phyloP scores from a whole-genome alignment of 225 moss, liverwort and hornwort genomes.

The Physcomitrellopsis africana region DNA sequence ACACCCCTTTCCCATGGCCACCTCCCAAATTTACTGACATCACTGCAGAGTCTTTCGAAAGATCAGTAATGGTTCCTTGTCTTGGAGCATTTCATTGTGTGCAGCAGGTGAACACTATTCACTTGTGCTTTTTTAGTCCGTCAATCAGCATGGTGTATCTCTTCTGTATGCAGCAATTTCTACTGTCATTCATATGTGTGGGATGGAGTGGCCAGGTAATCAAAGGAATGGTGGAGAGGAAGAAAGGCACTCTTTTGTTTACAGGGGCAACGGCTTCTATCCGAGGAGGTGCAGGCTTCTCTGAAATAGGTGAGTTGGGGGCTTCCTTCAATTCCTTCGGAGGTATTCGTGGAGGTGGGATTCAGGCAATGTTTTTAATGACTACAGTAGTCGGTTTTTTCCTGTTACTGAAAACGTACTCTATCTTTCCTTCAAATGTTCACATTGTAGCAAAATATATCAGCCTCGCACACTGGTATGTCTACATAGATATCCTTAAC shows the following conservation, averaged over 20 bases:
- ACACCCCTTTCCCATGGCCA: slow-evolving; percentile 68
- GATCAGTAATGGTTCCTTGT: slow-evolving; percentile 63
- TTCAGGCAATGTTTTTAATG: background rate
- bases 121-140: background rate
- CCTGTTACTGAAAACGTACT: background rate
- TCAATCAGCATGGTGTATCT: background rate
- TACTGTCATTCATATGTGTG: background rate
- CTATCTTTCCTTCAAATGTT: background rate
- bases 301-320: slow-evolving; percentile 58
- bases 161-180: background rate
- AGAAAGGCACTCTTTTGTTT: slow-evolving; percentile 65
- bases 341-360: background rate
- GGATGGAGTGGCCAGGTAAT: slow-evolving; percentile 46
- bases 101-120: slow-evolving; percentile 57
- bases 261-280: slow-evolving; percentile 67
- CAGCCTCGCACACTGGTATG: too few species aligned
- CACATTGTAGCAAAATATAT: background rate
- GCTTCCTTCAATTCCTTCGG: background rate
- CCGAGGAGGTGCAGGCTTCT: slow-evolving; percentile 76
- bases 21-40: slow-evolving; percentile 73
- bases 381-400: background rate
- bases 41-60: slow-evolving; percentile 66
- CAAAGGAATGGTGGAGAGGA: slow-evolving; percentile 63
- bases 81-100: slow-evolving; percentile 83
- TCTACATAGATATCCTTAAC: too few species aligned